Evolutionary conservation across 176 grass and related monocot species (phyloP).

Genomic region (Guadua angustifolia): DNA sequence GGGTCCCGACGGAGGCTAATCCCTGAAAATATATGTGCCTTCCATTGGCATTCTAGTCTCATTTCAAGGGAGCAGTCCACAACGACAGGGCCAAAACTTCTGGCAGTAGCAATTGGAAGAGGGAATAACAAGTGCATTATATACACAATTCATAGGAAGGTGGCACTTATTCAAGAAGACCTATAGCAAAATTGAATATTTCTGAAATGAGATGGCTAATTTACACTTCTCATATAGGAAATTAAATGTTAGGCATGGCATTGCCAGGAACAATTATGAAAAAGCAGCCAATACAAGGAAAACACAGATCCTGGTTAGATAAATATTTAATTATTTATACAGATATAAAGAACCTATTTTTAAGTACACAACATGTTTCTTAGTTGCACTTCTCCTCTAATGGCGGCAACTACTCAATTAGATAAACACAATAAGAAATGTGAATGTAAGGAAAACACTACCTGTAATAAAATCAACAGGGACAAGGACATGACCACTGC

Average conservation of each 20-base stretch:
- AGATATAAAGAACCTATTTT: neutral
- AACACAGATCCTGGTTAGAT: neutral
- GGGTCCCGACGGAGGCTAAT: too few relatives aligned
- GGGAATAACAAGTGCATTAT: neutral
- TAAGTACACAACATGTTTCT: neutral
- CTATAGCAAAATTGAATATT: neutral
- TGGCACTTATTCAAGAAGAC: neutral
- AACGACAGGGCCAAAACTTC: neutral
- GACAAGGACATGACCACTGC: too few relatives aligned
- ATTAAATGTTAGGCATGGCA: neutral
- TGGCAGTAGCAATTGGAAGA: constrained; percentile 2
- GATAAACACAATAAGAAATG: constrained; percentile 23
- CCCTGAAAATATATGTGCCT: too few relatives aligned
- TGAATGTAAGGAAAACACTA: constrained; percentile 41
- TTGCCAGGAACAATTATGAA: constrained; percentile 2
- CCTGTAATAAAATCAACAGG: constrained; percentile 59
- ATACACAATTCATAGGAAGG: neutral
- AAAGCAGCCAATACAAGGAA: neutral
- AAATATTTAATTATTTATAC: neutral
- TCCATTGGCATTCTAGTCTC: too few relatives aligned
- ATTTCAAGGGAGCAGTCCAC: constrained; percentile 16
- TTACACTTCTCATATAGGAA: neutral
- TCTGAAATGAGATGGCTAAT: neutral
- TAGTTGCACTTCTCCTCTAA: neutral
- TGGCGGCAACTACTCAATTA: neutral